Percentiles rank a stretch among this genome's conserved stretches.
phyloP scores from a whole-genome alignment of 2,329 filamentous ascomycete species.

The Pseudocercospora musae region DNA sequence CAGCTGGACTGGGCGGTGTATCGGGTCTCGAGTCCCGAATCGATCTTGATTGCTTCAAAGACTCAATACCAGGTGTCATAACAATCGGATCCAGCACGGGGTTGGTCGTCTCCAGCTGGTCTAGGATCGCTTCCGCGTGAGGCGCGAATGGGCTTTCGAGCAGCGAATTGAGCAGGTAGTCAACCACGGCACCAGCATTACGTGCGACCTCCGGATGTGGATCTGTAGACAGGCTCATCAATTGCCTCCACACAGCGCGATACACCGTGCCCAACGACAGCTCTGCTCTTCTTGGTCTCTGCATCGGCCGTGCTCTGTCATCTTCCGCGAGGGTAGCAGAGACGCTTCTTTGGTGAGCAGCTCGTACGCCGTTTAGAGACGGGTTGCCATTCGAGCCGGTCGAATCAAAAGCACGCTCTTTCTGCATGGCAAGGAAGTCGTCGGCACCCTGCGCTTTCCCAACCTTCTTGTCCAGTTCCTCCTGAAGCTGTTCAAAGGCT shows the following conservation, averaged over 20 bases:
- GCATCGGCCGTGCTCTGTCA: neutral
- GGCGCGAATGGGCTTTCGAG: conserved; percentile 72
- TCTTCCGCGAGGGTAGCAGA: conserved; percentile 15
- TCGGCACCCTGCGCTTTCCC: conserved; percentile 23
- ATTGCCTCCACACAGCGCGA: conserved; percentile 89
- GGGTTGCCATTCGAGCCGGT: conserved; percentile 4
- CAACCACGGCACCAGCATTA: conserved; percentile 79
- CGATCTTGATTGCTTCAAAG: conserved; percentile 35
- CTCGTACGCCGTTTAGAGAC: conserved; percentile 14
- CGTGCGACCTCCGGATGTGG: conserved; percentile 90
- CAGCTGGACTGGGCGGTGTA: conserved; percentile 42
- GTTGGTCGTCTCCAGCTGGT: conserved; percentile 52
- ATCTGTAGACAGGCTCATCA: conserved; percentile 86
- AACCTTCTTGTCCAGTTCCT: conserved; percentile 54
- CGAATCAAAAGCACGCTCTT: conserved; percentile 7
- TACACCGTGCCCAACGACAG: conserved; percentile 82
- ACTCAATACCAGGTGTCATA: conserved; percentile 18
- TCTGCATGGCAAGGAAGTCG: conserved; percentile 21
- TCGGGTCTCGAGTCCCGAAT: conserved; percentile 47
- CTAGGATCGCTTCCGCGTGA: conserved; percentile 68
- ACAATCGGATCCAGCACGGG: conserved; percentile 29
- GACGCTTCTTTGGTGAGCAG: conserved; percentile 22
- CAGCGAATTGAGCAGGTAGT: conserved; percentile 76
- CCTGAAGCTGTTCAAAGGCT: conserved; percentile 83
- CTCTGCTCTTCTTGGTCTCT: conserved; percentile 44